Conservation (phyloP, 139 green algal species). For the Chlorella vulgaris region DNA sequence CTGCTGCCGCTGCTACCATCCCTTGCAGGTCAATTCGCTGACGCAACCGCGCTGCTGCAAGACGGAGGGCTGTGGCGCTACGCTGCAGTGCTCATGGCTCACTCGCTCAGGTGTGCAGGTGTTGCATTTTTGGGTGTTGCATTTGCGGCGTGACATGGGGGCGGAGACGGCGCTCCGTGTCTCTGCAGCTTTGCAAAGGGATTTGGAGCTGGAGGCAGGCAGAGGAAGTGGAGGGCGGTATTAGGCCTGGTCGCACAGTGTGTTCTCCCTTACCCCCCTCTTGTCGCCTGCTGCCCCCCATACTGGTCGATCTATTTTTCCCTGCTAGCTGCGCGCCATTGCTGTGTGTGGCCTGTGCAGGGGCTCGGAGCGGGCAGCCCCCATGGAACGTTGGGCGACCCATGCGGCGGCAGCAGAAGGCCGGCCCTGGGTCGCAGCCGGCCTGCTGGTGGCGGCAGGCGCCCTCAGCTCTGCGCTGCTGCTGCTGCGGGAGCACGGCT, state of each 20-base stretch:
- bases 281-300: background rate
- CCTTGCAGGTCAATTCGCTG: slow-evolving; percentile 51
- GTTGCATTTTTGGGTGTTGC: background rate
- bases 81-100: slow-evolving; percentile 66
- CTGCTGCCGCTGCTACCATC: background rate
- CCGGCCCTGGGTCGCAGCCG: slow-evolving; percentile 43
- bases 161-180: too few relatives aligned
- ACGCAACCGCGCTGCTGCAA: slow-evolving; percentile 65
- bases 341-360: too few relatives aligned
- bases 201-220: too few relatives aligned
- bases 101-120: slow-evolving; percentile 35
- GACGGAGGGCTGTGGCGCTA: slow-evolving; percentile 78
- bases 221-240: too few relatives aligned
- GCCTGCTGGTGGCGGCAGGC: slow-evolving; percentile 47
- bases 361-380: slow-evolving; percentile 42
- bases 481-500: slow-evolving; percentile 52
- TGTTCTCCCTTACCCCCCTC: background rate
- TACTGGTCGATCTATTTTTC: too few relatives aligned
- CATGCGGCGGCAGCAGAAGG: slow-evolving; percentile 57
- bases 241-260: background rate
- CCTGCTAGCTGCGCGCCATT: too few relatives aligned
- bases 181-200: too few relatives aligned
- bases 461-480: slow-evolving; percentile 39
- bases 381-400: slow-evolving; percentile 69
- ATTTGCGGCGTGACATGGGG: too few relatives aligned